Evolutionary conservation across 2,329 filamentous ascomycete species (phyloP), one percentile per base, ranked within the genome.

Genomic region (Penicillium griseofulvum): DNA sequence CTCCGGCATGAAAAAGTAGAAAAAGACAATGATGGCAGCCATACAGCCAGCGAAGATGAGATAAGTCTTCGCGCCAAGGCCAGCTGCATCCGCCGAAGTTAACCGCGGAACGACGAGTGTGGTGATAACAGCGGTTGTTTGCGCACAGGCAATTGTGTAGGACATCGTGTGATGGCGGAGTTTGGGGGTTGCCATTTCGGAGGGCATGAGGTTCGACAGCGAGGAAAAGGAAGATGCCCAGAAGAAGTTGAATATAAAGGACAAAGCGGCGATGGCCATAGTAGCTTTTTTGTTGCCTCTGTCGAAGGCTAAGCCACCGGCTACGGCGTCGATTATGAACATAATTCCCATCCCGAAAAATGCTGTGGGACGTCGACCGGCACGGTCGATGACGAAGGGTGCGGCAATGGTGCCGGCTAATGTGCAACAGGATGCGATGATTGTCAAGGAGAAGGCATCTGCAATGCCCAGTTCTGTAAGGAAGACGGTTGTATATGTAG

Each of bases 181-280:
- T 43, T 68, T 69, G 31, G 68, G 68, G 8, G 70, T 72, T 10
- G 71, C 67, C 48, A 74, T 72, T 54, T 74, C 71, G 4, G 71
- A 66, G 4, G 71, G 70, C 65, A 73, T 69, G 39, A 71, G 44
- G 24, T 60, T 65, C 12, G 65, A 71, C 29, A 75, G 54, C 1
- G 72, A 73, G 56, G 67, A 69, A 59, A 74, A 74, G 0, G 69
- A 72, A 9, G 68, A 68, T 11, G 69, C 67, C 64, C 71, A 73
- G 56, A 74, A 72, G 62, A 74, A 74, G 37, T 68, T 71, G 58
- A 75, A 74, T 19, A 73, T 60, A 44, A 74, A 71, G 4, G 65
- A 67, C 6, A 74, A 54, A 1, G 63, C 66, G 6, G 72, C 71
- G 11, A 74, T 68, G 3, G 61, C 66, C 33, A 68, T 57, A 14